Evolutionary conservation across 805 yeast genomes (phyloP), one percentile per base, ranked within the genome.

Genomic region (Barnettozyma populi): DNA sequence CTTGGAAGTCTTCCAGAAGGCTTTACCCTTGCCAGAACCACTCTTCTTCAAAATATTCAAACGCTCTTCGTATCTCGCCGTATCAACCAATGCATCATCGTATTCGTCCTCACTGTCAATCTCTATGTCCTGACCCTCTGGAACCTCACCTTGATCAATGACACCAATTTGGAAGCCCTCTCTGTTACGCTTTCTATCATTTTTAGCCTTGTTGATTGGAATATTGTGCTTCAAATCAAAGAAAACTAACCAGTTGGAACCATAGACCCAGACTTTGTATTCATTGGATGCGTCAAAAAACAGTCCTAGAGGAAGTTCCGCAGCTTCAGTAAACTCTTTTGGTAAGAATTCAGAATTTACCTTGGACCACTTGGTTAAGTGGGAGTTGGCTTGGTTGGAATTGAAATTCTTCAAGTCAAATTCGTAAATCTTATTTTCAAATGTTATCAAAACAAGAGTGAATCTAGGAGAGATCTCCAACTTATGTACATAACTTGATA

Each of bases 251-350:
- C 96, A 92, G 44, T 78, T 78, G 19, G 86, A 74, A 2, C 97
- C 95, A 78, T 87, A 90, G n/a, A 89, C 66, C 97, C 97, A 92
- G 14, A 85, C 68, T 47, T 78, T 72, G 31, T 68, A 58, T 1
- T 66, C 54, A 31, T 67, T 65, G 4, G 63, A 59, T 9, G 63
- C 64, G 45, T 79, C 80, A 14, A 63, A 60, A 60, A 86, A 87
- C 11, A 86, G 64, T 14, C 96, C 97, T 50, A 78, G 74, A 47
- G 95, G 82, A 56, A 84, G 81, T 48, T 86, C 92, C 16, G 75
- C 76, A 45, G 77, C 69, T 2, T 70, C 63, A 16, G 73, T 60
- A 52, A 85, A 81, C 51, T 80, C 79, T 34, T 70, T 70, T 2
- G 98, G 97, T 53, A 90, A 66, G 48, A 77, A 73, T 45, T 86